Base-by-base conservation (phyloP, 768 basidiomycete species). In the Lentinula sp. region DNA sequence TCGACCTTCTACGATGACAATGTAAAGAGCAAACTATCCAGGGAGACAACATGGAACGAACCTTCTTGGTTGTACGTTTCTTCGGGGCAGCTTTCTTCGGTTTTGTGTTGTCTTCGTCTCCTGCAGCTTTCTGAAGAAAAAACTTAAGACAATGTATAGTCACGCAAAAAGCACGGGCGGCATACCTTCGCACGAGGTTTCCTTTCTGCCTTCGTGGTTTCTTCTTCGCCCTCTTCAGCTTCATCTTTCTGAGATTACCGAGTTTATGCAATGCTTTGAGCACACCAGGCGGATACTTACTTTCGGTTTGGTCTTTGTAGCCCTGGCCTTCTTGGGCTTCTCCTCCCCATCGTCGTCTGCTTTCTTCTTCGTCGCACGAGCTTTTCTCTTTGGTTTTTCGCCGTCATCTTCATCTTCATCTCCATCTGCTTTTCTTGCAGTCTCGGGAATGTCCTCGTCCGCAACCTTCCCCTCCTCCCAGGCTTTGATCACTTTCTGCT, bases 391-490 rank as follows among this genome's bases (percentile, higher is more conserved):
- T 60, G 83, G 81, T 56, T 79, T 81, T 9, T 79, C 81, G 0
- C 71, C 80, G n/a, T 77, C 77, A 6, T 75, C 78, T 37, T 77
- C 73, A 28, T 71, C 75, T 4, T 73, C 77, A 13, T 68, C 79
- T 11, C 68, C 82, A 4, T 71, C 77, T 7, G 81, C 72, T 65
- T 89, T 92, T 63, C 78, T 79, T 3, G 91, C 91, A 16, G 78
- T 80, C 35, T 83, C 85, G 5, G 92, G 92, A 43, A 95, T 84
- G 67, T 96, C 95, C 65, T 87, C 93, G 37, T 88, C 85, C 5
- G 84, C 91, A 53, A 97, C 90, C 37, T 86, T 78, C 4, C 89
- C 94, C 1, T 79, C 83, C 53, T 90, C 83, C 79, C 83, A 93
- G 1, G 95, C 94, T 67, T 80, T 83, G 60, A 70, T 75, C 45